Percentiles rank a stretch among this genome's conserved stretches.
These are phyloP conservation scores for Curvularia sp. DNA, from an alignment of 2,329 filamentous ascomycete species.

Conservation along the genomic window DNA sequence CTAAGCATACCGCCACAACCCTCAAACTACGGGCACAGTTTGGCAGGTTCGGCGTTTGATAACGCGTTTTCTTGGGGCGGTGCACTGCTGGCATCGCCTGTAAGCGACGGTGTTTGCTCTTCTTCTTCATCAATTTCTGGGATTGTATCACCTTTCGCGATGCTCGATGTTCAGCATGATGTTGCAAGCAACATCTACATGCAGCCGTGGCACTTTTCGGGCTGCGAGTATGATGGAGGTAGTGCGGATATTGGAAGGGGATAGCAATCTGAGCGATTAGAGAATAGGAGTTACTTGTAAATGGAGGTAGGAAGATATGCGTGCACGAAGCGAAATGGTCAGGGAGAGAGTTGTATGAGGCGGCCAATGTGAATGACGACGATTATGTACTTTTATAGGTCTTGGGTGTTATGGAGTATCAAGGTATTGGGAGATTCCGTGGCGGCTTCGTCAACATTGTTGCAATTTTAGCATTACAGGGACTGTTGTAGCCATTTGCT, in stretches of 20 bases:
- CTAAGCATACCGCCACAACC: constrained; percentile 21
- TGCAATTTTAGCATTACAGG: not conserved
- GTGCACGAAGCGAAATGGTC: not conserved
- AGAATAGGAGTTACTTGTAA: not conserved
- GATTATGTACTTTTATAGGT: not conserved
- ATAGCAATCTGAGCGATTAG: not conserved
- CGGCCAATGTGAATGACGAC: too few species aligned
- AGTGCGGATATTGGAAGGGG: not conserved
- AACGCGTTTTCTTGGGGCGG: constrained; percentile 8
- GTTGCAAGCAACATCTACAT: not conserved
- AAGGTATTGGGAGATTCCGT: not conserved
- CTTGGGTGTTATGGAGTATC: not conserved
- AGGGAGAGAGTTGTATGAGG: not conserved
- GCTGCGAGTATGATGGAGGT: not conserved
- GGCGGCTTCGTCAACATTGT: not conserved
- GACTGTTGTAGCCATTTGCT: not conserved
- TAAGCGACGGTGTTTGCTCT: not conserved
- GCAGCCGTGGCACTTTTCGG: not conserved
- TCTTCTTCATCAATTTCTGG: not conserved
- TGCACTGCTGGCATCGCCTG: not conserved
- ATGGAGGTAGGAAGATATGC: not conserved
- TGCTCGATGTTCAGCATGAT: not conserved
- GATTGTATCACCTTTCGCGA: not conserved
- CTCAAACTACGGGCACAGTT: constrained; percentile 39
- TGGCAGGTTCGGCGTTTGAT: constrained; percentile 43